Conservation (phyloP, 2,329 filamentous ascomycete genomes). For the Aureobasidium zeae region DNA sequence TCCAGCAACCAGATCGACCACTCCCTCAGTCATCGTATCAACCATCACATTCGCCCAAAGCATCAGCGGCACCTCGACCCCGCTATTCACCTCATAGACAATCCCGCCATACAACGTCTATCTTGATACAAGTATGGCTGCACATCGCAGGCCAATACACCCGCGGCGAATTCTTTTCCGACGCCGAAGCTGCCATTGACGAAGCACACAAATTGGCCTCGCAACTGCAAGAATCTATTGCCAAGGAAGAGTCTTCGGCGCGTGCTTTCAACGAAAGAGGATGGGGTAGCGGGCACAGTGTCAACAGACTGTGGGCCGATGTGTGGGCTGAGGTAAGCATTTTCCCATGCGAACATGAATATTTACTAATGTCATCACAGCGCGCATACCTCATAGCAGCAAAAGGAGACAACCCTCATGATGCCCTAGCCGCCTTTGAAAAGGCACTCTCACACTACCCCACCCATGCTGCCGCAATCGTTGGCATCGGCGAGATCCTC, state of each 20-base stretch:
- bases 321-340: constrained; percentile 65
- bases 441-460: constrained; percentile 68
- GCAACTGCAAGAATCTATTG: constrained; percentile 57
- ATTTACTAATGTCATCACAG: constrained; percentile 32
- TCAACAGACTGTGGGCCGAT: constrained; percentile 78
- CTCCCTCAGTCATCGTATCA: constrained; percentile 37
- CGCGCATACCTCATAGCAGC: constrained; percentile 59
- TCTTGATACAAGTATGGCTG: constrained; percentile 76
- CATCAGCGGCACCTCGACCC: constrained; percentile 34
- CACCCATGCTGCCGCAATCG: constrained; percentile 70
- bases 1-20: constrained; percentile 33
- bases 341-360: neutral
- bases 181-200: constrained; percentile 66
- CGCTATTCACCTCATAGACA: constrained; percentile 43
- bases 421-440: constrained; percentile 71
- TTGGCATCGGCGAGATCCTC: constrained; percentile 75
- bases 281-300: constrained; percentile 73
- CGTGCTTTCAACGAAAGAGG: constrained; percentile 54
- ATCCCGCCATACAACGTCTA: constrained; percentile 46
- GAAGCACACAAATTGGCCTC: constrained; percentile 74
- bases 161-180: constrained; percentile 67
- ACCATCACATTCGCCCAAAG: constrained; percentile 31
- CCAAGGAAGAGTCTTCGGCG: constrained; percentile 53
- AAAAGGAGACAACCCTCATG: constrained; percentile 53
- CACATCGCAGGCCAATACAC: constrained; percentile 84